Conservation (phyloP, 176 grass and related monocot species). For the Ensete ventricosum region DNA sequence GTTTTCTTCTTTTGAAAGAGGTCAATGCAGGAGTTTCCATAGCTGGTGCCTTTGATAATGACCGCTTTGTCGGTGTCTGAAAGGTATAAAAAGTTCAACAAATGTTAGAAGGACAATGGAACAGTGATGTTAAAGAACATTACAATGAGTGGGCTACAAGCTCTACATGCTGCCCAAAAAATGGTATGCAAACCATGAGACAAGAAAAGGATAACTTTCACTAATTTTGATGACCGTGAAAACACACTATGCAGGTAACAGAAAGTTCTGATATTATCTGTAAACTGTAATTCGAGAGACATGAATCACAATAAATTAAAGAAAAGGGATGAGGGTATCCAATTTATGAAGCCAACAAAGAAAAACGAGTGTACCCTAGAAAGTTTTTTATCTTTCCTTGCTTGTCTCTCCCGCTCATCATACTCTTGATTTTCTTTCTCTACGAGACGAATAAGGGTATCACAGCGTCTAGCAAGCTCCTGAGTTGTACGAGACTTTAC, state of each 20-base stretch:
- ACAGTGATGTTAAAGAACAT: background rate
- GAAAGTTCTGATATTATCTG: too few relatives aligned
- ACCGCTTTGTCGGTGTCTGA: conserved; percentile 61
- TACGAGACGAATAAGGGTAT: conserved; percentile 85
- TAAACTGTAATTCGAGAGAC: too few relatives aligned
- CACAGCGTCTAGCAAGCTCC: conserved; percentile 88
- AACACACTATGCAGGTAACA: too few relatives aligned
- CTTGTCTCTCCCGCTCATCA: conserved; percentile 90
- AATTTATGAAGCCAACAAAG: background rate
- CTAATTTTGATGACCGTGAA: too few relatives aligned
- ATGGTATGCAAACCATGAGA: background rate
- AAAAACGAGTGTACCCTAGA: conserved; percentile 47
- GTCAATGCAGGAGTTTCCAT: conserved; percentile 43
- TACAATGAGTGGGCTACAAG: background rate
- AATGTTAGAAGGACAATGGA: background rate
- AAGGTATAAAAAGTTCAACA: background rate
- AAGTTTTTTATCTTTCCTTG: conserved; percentile 82
- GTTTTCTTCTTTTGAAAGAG: conserved; percentile 56
- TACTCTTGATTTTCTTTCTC: conserved; percentile 99
- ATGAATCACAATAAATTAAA: background rate
- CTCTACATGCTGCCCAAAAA: background rate
- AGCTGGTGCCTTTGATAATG: conserved; percentile 36
- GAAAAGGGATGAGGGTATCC: background rate
- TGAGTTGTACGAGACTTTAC: conserved; percentile 93
- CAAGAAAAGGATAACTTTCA: background rate